These are phyloP conservation scores for Scutellaria baicalensis DNA, from an alignment of 257 asterid genomes.

Conservation along the genomic window DNA sequence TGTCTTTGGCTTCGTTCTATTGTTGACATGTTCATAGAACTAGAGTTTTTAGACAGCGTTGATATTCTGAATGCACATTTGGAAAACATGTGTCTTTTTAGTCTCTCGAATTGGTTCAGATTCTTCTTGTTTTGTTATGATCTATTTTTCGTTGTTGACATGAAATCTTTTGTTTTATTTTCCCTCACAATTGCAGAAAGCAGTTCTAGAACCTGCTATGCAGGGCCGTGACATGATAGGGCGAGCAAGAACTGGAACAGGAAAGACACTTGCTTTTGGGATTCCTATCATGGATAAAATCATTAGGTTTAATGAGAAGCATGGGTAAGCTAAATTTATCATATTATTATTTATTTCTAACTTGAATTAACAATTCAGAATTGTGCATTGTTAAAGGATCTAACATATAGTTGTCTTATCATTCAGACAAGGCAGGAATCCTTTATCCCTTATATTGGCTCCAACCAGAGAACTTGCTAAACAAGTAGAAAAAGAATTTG, in stretches of 20 bases:
- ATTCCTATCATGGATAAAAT: conserved; percentile 75
- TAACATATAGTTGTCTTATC: not conserved
- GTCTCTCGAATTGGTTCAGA: not conserved
- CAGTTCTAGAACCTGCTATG: conserved; percentile 88
- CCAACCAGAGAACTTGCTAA: conserved; percentile 93
- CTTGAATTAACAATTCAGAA: not conserved
- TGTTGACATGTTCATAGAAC: not conserved
- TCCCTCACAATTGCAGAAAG: conserved; percentile 36
- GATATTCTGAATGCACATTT: not conserved
- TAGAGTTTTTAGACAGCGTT: not conserved
- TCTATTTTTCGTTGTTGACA: not conserved
- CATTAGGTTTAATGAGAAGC: conserved; percentile 55
- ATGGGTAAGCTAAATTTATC: conserved; percentile 46
- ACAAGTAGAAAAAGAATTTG: conserved; percentile 91
- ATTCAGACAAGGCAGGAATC: conserved; percentile 75
- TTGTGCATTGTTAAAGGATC: not conserved
- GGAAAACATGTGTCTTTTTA: not conserved
- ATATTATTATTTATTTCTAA: not conserved
- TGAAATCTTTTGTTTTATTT: not conserved
- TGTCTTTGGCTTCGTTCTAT: not conserved
- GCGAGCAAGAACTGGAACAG: conserved; percentile 94
- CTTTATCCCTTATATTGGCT: conserved; percentile 73
- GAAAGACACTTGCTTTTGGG: conserved; percentile 86
- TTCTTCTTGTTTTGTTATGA: not conserved
- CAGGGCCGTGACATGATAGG: conserved; percentile 93